Conservation (phyloP, 106 monocot species). For the Allium sativum region DNA sequence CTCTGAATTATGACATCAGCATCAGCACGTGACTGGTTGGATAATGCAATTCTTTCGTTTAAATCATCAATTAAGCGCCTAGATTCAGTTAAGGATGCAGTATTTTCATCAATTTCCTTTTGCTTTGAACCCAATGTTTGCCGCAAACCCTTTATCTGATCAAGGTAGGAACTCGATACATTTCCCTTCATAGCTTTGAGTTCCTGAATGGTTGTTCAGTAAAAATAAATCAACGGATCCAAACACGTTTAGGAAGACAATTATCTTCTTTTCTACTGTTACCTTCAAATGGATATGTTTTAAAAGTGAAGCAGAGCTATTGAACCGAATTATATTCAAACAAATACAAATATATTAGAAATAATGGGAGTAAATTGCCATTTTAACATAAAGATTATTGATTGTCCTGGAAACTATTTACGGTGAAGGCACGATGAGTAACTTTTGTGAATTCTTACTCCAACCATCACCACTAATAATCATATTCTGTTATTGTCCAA, state of each 20-base stretch:
- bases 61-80: constrained; percentile 64
- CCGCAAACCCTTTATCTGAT: constrained; percentile 60
- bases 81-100: constrained; percentile 22
- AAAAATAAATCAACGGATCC: neutral
- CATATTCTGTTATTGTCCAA: too few relatives aligned
- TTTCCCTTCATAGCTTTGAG: constrained; percentile 67
- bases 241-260: neutral
- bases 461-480: too few relatives aligned
- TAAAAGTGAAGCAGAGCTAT: neutral
- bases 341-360: too few relatives aligned
- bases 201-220: constrained; percentile 34
- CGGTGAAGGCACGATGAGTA: too few relatives aligned
- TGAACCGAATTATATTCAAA: neutral
- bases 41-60: constrained; percentile 68
- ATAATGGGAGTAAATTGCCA: too few relatives aligned
- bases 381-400: too few relatives aligned
- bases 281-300: neutral
- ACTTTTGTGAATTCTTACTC: too few relatives aligned
- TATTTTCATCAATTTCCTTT: constrained; percentile 43
- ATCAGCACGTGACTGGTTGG: constrained; percentile 76
- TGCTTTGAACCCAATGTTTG: constrained; percentile 40
- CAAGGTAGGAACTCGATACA: constrained; percentile 45
- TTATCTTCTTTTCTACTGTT: neutral
- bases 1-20: constrained; percentile 86
- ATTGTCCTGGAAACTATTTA: too few relatives aligned